phyloP scores from a whole-genome alignment of 805 yeast genomes.

The Candida pseudofarinosa region DNA sequence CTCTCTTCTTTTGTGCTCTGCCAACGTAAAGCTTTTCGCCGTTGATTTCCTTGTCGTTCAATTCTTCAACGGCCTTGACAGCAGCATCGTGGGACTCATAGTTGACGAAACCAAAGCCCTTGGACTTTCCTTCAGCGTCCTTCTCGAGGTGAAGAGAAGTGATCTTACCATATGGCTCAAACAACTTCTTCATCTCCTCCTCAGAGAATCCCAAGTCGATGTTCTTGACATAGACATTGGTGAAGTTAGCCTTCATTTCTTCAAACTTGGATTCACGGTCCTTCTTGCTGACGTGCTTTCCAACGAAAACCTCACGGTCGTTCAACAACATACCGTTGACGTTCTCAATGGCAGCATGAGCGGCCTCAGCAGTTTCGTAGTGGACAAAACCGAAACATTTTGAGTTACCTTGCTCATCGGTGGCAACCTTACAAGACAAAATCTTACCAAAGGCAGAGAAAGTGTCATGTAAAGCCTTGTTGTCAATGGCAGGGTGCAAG shows the following conservation, averaged over 20 bases:
- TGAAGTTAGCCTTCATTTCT: slow-evolving; percentile 86
- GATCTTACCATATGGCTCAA: slow-evolving; percentile 69
- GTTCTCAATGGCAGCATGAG: slow-evolving; percentile 90
- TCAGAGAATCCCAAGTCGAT: slow-evolving; percentile 66
- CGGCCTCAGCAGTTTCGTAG: slow-evolving; percentile 89
- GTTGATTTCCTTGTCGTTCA: slow-evolving; percentile 80
- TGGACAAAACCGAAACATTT: slow-evolving; percentile 98
- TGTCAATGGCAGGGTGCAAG: slow-evolving; percentile 96
- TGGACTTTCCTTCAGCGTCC: slow-evolving; percentile 83
- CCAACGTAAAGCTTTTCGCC: slow-evolving; percentile 91
- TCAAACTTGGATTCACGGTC: slow-evolving; percentile 94
- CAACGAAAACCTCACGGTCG: slow-evolving; percentile 93
- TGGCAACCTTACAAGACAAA: slow-evolving; percentile 94
- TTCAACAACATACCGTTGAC: slow-evolving; percentile 98
- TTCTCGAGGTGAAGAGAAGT: slow-evolving; percentile 79
- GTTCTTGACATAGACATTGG: slow-evolving; percentile 95
- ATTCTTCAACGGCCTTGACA: slow-evolving; percentile 83
- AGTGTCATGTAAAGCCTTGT: slow-evolving; percentile 97
- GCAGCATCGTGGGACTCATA: slow-evolving; percentile 86
- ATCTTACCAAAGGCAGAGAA: slow-evolving; percentile 95
- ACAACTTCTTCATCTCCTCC: slow-evolving; percentile 68
- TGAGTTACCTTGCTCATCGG: slow-evolving; percentile 86
- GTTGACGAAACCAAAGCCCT: slow-evolving; percentile 96
- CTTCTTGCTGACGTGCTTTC: slow-evolving; percentile 85
- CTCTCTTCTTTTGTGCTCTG: slow-evolving; percentile 98